A percentile compares a stretch with the other conserved stretches of the same genome.
Conservation (phyloP, 2,329 filamentous ascomycete species). For the Chrysoporthe austroafricana region DNA sequence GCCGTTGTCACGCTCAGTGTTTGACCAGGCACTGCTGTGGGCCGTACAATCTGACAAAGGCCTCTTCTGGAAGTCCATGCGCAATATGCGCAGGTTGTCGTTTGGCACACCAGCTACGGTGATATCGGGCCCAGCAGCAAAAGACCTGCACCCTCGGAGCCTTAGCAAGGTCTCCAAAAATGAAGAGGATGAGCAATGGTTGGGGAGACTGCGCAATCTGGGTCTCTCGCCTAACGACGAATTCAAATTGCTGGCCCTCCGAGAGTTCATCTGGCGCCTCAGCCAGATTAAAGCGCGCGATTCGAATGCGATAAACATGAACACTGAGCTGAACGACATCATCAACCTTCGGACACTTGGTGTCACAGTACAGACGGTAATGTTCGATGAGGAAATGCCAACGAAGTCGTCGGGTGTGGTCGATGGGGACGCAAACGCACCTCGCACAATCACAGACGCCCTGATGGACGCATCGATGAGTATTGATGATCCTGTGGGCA, state of each 20-base stretch:
- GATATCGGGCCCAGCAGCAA: constrained; percentile 57
- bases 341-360: constrained; percentile 75
- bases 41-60: constrained; percentile 79
- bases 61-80: constrained; percentile 82
- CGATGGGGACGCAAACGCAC: constrained; percentile 46
- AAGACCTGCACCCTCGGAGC: constrained; percentile 59
- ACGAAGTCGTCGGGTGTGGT: constrained; percentile 42
- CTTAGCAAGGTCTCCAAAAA: constrained; percentile 72
- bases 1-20: constrained; percentile 76
- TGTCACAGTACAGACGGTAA: constrained; percentile 83
- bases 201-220: constrained; percentile 81
- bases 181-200: constrained; percentile 93
- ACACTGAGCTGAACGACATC: constrained; percentile 65
- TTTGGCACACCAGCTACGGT: constrained; percentile 68
- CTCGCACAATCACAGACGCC: constrained; percentile 87
- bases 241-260: constrained; percentile 80
- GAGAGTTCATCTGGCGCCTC: constrained; percentile 90
- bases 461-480: constrained; percentile 89
- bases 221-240: constrained; percentile 86
- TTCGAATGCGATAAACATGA: constrained; percentile 40
- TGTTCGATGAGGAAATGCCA: constrained; percentile 80
- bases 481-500: constrained; percentile 69
- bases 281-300: constrained; percentile 71
- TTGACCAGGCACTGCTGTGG: constrained; percentile 88
- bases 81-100: constrained; percentile 65